Evolutionary conservation across 257 asterid genomes (phyloP).

Genomic region (Craterostigma plantagineum): DNA sequence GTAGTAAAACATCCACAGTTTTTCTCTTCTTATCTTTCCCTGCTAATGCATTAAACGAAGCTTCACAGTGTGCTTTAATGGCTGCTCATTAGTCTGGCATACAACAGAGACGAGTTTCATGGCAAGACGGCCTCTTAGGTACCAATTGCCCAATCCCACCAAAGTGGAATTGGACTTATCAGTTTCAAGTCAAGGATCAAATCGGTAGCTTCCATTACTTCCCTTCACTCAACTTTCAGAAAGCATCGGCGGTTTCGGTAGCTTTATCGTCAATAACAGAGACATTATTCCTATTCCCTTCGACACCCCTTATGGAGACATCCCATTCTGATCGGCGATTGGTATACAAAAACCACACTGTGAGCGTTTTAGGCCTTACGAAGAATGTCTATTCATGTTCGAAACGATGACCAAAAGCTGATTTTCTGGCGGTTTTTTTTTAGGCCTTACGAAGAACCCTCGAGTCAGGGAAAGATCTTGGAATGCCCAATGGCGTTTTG

Average conservation of each 20-base stretch:
- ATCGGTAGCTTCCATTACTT: slow-evolving; percentile 82
- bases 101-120: slow-evolving; percentile 85
- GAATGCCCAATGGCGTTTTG: slow-evolving; percentile 93
- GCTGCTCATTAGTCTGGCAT: slow-evolving; percentile 61
- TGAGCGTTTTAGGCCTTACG: slow-evolving; percentile 9
- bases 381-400: not conserved
- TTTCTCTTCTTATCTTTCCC: too few relatives aligned
- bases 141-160: slow-evolving; percentile 87
- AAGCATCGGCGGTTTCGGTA: slow-evolving; percentile 85
- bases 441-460: slow-evolving; percentile 56
- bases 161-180: slow-evolving; percentile 77
- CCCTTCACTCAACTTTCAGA: slow-evolving; percentile 76
- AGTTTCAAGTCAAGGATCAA: slow-evolving; percentile 97
- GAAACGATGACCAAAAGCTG: not conserved
- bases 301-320: slow-evolving; percentile 62
- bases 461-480: slow-evolving; percentile 54
- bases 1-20: slow-evolving; percentile 14
- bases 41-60: too few relatives aligned
- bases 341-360: slow-evolving; percentile 82
- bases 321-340: slow-evolving; percentile 79
- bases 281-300: slow-evolving; percentile 53
- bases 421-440: slow-evolving; percentile 1
- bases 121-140: slow-evolving; percentile 93
- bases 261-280: slow-evolving; percentile 51
- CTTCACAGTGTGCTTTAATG: not conserved